Percentiles rank a stretch among this genome's conserved stretches.
These are phyloP conservation scores for Candida coquimbonensis DNA, from an alignment of 805 yeast species.

Conservation along the genomic window DNA sequence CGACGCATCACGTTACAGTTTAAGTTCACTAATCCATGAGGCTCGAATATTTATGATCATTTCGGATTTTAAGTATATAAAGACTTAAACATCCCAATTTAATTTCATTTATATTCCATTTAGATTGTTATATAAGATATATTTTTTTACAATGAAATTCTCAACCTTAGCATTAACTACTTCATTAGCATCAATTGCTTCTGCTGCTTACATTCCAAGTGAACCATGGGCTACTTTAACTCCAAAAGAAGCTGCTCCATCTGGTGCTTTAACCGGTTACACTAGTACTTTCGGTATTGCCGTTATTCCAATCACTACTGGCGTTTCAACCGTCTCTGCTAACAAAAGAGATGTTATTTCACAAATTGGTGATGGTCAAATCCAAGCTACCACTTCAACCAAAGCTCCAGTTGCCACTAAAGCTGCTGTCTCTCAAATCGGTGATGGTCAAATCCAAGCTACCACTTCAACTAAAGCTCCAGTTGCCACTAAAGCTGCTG, in stretches of 20 bases:
- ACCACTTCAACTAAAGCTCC: slow-evolving; percentile 1
- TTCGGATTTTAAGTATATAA: not conserved
- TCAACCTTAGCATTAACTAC: slow-evolving; percentile 31
- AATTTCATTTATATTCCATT: slow-evolving; percentile 20
- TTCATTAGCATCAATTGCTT: slow-evolving; percentile 36
- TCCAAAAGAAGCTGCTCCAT: slow-evolving; percentile 44
- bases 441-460: slow-evolving; percentile 18
- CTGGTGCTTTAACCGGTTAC: slow-evolving; percentile 54
- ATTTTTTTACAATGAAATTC: slow-evolving; percentile 7
- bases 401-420: not conserved
- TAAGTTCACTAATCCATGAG: too few relatives aligned
- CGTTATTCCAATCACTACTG: slow-evolving; percentile 38
- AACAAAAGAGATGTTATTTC: slow-evolving; percentile 8
- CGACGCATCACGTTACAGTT: too few relatives aligned
- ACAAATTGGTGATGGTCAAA: slow-evolving; percentile 23
- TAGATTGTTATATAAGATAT: slow-evolving; percentile 16
- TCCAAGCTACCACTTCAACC: slow-evolving; percentile 3
- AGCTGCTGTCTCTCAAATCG: slow-evolving; percentile 16
- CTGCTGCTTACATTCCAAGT: slow-evolving; percentile 58
- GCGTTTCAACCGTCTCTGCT: slow-evolving; percentile 14
- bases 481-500: too few relatives aligned
- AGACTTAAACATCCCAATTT: slow-evolving; percentile 19
- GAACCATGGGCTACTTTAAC: slow-evolving; percentile 71
- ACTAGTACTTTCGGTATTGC: slow-evolving; percentile 60
- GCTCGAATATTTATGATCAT: too few relatives aligned